phyloP scores from a whole-genome alignment of 192 early-diverging fungal genomes.

The Polychytrium aggregatum region DNA sequence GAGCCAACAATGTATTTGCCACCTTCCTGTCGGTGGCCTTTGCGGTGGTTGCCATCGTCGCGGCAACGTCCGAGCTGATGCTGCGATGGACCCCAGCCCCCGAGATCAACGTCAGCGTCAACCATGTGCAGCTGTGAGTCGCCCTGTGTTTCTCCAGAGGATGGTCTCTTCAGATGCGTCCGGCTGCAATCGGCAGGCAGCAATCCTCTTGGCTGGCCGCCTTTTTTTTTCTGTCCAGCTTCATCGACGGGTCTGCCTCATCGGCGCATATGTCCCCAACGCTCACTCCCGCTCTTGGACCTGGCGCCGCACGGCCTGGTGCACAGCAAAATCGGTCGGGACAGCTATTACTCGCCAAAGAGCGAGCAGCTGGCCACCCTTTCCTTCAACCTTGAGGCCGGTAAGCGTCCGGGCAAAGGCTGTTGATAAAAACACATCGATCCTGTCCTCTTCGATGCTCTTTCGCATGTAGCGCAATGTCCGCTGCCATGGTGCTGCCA shows the following conservation, averaged over 20 bases:
- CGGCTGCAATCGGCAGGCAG: too few relatives aligned
- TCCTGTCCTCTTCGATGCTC: neutral
- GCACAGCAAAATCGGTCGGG: conserved; percentile 13
- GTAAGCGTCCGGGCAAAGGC: conserved; percentile 20
- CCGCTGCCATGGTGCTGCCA: neutral
- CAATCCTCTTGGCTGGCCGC: neutral
- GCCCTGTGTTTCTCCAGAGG: neutral
- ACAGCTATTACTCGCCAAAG: conserved; percentile 22
- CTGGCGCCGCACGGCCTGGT: neutral
- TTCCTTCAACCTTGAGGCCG: conserved; percentile 57
- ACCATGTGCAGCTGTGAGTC: neutral
- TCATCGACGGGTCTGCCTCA: neutral
- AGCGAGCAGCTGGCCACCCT: conserved; percentile 43
- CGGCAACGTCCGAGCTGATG: conserved; percentile 29
- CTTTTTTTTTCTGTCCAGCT: neutral
- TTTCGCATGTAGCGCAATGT: neutral
- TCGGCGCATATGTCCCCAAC: neutral
- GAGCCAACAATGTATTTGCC: conserved; percentile 45
- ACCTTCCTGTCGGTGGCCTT: conserved; percentile 51
- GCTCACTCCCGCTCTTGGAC: neutral
- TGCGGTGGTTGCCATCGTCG: conserved; percentile 39
- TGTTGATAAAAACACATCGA: neutral
- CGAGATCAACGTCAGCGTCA: neutral
- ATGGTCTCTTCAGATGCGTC: too few relatives aligned
- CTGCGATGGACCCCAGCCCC: conserved; percentile 5